Percentiles rank a stretch among this genome's conserved stretches.
phyloP scores from a whole-genome alignment of 2,329 filamentous ascomycete species.

The Geosmithia flava region DNA sequence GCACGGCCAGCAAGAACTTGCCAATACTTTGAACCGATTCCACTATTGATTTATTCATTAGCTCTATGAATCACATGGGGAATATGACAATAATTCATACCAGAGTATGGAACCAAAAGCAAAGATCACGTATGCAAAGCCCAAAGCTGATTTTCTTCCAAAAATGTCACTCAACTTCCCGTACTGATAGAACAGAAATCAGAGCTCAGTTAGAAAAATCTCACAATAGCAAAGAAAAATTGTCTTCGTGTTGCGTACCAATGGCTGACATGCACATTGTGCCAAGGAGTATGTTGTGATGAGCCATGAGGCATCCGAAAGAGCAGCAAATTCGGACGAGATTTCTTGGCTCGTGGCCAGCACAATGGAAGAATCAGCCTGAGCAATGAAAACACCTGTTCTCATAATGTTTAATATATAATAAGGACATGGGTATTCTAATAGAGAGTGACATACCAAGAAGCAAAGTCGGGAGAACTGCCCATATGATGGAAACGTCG shows the following conservation, averaged over 20 bases:
- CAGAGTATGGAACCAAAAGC: slow-evolving; percentile 6
- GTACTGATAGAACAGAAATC: slow-evolving; percentile 4
- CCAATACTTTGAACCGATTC: background rate
- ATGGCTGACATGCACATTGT: slow-evolving; percentile 10
- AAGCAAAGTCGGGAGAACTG: too few species aligned
- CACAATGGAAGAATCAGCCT: slow-evolving; percentile 51
- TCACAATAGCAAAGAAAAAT: background rate
- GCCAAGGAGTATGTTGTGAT: slow-evolving; percentile 12
- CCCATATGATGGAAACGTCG: too few species aligned
- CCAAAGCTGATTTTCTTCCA: slow-evolving; percentile 7
- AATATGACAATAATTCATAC: background rate
- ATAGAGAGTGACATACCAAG: too few species aligned
- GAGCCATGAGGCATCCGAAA: slow-evolving; percentile 31
- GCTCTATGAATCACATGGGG: too few species aligned
- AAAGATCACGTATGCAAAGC: slow-evolving; percentile 9
- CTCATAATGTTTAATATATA: too few species aligned
- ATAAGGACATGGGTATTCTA: too few species aligned
- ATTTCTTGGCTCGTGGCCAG: slow-evolving; percentile 53
- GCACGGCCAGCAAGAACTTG: slow-evolving; percentile 1
- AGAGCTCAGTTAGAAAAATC: background rate
- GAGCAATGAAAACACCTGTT: slow-evolving; percentile 46
- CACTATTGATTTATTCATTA: too few species aligned
- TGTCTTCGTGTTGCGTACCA: background rate
- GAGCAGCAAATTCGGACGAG: slow-evolving; percentile 44
- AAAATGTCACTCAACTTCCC: slow-evolving; percentile 12